Evolutionary conservation across 768 basidiomycete genomes (phyloP).

Genomic region (Tephrocybe sp.): DNA sequence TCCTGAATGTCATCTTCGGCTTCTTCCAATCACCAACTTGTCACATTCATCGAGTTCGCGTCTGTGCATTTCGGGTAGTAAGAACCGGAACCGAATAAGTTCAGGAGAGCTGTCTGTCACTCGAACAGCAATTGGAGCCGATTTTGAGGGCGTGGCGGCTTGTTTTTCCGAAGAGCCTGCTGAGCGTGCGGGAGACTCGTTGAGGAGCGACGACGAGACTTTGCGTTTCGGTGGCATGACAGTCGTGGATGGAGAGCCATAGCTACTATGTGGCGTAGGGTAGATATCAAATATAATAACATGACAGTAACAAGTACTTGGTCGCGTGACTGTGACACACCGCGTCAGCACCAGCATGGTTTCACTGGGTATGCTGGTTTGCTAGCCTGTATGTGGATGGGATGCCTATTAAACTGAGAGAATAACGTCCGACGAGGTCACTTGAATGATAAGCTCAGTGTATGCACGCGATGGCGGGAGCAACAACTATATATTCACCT

Average conservation of each 20-base stretch:
- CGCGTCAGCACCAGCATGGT: constrained; percentile 38
- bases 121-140: background rate
- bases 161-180: constrained; percentile 21
- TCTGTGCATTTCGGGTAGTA: too few species aligned
- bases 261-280: too few species aligned
- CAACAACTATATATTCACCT: too few species aligned
- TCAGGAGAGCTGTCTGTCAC: constrained; percentile 1
- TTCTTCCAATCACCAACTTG: constrained; percentile 11
- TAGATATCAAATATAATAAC: too few species aligned
- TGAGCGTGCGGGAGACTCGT: constrained; percentile 28
- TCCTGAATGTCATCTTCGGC: constrained; percentile 20
- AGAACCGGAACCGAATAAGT: constrained; percentile 5
- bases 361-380: constrained; percentile 73
- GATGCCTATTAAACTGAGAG: constrained; percentile 11
- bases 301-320: too few species aligned
- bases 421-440: too few species aligned
- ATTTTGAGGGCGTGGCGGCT: background rate
- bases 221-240: constrained; percentile 50
- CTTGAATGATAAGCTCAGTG: too few species aligned
- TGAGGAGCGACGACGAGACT: constrained; percentile 21
- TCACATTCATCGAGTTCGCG: too few species aligned
- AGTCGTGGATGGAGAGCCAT: too few species aligned
- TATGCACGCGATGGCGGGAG: too few species aligned
- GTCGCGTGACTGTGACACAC: constrained; percentile 20
- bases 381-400: too few species aligned